Evolutionary conservation across 2,329 filamentous ascomycete species (phyloP).

Genomic region (Fusarium euwallaceae): DNA sequence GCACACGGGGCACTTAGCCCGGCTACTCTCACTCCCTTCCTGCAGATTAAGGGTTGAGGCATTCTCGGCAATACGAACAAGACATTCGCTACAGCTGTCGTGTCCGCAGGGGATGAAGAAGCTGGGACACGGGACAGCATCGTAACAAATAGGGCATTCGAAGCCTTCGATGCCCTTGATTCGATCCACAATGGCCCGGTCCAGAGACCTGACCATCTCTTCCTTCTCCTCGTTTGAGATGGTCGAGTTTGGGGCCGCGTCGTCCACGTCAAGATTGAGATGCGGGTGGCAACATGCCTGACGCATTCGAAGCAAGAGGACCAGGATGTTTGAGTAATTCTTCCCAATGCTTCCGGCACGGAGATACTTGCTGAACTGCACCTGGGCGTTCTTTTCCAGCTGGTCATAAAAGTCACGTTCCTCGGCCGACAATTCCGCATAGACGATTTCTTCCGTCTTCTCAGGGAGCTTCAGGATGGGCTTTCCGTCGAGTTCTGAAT

Average conservation of each 20-base stretch:
- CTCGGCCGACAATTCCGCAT: constrained; percentile 77
- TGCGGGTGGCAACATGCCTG: constrained; percentile 70
- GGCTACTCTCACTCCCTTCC: constrained; percentile 69
- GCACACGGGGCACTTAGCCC: constrained; percentile 81
- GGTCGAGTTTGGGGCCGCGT: constrained; percentile 53
- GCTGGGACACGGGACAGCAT: constrained; percentile 78
- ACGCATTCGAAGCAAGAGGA: constrained; percentile 84
- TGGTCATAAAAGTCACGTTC: constrained; percentile 84
- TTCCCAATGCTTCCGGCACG: constrained; percentile 74
- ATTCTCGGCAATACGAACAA: constrained; percentile 75
- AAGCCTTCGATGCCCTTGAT: constrained; percentile 72
- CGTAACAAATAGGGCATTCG: constrained; percentile 87
- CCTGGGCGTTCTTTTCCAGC: constrained; percentile 75
- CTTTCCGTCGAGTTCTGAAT: constrained; percentile 81
- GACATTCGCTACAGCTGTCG: constrained; percentile 81
- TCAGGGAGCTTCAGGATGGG: constrained; percentile 83
- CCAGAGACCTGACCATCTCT: constrained; percentile 72
- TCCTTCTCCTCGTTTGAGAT: constrained; percentile 65
- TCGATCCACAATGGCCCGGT: constrained; percentile 72
- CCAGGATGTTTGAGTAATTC: constrained; percentile 82
- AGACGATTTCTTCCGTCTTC: constrained; percentile 81
- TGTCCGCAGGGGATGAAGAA: constrained; percentile 90
- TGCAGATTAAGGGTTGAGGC: constrained; percentile 66
- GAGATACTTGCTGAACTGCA: constrained; percentile 83
- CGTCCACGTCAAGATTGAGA: constrained; percentile 52